These are phyloP conservation scores for Sonneratia alba DNA, from an alignment of 345 rosid species.

Conservation along the genomic window DNA sequence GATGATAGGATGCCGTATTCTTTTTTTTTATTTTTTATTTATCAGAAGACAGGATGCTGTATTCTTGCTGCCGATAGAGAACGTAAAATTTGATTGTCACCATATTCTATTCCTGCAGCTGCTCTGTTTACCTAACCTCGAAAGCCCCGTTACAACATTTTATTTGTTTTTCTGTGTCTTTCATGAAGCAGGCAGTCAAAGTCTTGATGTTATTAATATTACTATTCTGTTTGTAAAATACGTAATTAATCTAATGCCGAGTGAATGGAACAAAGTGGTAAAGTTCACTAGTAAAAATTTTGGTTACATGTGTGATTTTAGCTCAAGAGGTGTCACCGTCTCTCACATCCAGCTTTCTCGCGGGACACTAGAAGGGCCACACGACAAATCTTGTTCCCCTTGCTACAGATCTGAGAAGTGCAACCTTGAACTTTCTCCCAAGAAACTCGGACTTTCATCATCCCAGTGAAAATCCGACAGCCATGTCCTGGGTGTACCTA, in stretches of 20 bases:
- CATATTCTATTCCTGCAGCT: not conserved
- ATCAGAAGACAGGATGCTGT: too few species aligned
- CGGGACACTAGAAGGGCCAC: not conserved
- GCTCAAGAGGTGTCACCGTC: too few species aligned
- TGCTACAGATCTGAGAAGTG: conserved; percentile 4
- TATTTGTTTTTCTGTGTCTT: not conserved
- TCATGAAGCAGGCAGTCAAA: conserved; percentile 4
- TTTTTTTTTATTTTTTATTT: too few species aligned
- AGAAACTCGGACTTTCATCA: not conserved
- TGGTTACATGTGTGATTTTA: too few species aligned
- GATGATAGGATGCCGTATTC: too few species aligned
- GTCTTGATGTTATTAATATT: conserved; percentile 6
- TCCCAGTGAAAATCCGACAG: not conserved
- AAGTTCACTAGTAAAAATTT: too few species aligned
- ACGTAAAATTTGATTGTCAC: too few species aligned
- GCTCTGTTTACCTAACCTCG: conserved; percentile 11
- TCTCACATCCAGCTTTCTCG: not conserved
- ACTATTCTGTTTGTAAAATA: not conserved
- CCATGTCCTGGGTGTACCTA: too few species aligned
- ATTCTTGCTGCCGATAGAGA: too few species aligned
- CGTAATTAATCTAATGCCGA: not conserved
- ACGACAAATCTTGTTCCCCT: not conserved
- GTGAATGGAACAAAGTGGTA: too few species aligned
- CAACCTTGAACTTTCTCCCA: not conserved
- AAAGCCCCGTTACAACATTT: conserved; percentile 13